These are phyloP conservation scores for Tricholoma matsutake DNA, from an alignment of 768 basidiomycete genomes.

Conservation along the genomic window DNA sequence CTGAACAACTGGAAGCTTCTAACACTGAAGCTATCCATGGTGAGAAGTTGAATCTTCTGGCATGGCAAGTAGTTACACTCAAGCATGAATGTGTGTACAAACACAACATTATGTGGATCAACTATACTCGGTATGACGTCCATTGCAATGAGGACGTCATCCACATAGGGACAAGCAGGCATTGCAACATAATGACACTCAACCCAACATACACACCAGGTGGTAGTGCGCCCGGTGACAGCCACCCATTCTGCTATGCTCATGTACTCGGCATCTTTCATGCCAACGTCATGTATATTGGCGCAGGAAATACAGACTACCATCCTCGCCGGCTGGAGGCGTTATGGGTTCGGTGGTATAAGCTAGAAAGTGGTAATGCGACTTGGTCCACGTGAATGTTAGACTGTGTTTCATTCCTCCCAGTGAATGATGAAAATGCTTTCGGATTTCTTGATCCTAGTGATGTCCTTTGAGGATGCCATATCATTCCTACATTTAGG, in stretches of 20 bases:
- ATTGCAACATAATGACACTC: too few relatives aligned
- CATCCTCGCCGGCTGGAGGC: background rate
- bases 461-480: conserved; percentile 11
- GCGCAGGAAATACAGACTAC: background rate
- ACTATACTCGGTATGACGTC: conserved; percentile 1
- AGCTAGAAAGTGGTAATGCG: too few relatives aligned
- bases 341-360: conserved; percentile 2
- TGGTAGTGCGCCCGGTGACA: too few relatives aligned
- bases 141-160: background rate
- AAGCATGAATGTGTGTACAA: background rate
- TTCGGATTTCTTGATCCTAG: conserved; percentile 20
- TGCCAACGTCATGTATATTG: background rate
- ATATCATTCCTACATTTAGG: conserved; percentile 13
- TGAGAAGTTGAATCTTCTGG: background rate
- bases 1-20: background rate
- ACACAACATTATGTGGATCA: background rate
- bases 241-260: background rate
- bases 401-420: background rate
- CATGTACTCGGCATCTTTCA: conserved; percentile 2
- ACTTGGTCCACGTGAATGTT: background rate
- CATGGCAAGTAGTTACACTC: background rate
- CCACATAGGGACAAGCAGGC: background rate
- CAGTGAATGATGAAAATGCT: background rate
- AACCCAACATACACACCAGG: too few relatives aligned
- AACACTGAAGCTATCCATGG: background rate